Percentiles rank a stretch among this genome's conserved stretches.
Conservation (phyloP, 2,329 filamentous ascomycete species). For the Lasiodiplodia hormozganensis region DNA sequence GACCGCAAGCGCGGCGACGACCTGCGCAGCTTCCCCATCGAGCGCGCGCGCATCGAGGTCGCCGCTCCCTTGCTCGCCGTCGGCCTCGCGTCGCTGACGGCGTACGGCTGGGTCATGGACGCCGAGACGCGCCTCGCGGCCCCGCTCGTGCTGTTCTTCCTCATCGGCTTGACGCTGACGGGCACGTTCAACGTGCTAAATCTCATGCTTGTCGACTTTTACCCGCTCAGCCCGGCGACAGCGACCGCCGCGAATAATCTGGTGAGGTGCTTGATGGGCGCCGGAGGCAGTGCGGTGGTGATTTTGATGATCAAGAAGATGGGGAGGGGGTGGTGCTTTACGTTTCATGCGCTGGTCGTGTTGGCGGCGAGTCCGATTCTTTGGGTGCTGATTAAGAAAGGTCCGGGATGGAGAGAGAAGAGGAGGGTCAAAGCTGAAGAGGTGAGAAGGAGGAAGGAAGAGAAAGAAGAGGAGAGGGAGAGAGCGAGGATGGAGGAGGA, state of each 20-base stretch:
- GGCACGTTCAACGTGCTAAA: slow-evolving; percentile 60
- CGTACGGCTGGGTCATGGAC: slow-evolving; percentile 50
- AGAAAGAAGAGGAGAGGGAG: slow-evolving; percentile 1
- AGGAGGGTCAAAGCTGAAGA: slow-evolving; percentile 43
- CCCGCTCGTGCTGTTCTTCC: slow-evolving; percentile 54
- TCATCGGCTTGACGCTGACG: slow-evolving; percentile 62
- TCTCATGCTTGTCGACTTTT: slow-evolving; percentile 48
- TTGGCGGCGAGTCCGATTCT: slow-evolving; percentile 49
- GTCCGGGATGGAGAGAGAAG: slow-evolving; percentile 53
- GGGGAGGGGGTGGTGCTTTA: slow-evolving; percentile 55
- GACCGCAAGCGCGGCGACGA: slow-evolving; percentile 62
- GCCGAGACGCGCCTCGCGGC: slow-evolving; percentile 42
- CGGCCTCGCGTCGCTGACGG: slow-evolving; percentile 42
- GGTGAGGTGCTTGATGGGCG: slow-evolving; percentile 45
- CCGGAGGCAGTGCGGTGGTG: slow-evolving; percentile 47
- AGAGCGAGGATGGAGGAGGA: not conserved
- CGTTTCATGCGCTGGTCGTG: slow-evolving; percentile 53
- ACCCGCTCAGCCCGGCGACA: slow-evolving; percentile 44
- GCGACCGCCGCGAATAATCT: slow-evolving; percentile 45
- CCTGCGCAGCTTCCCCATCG: slow-evolving; percentile 57
- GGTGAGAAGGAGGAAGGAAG: slow-evolving; percentile 30
- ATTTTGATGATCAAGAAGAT: slow-evolving; percentile 51
- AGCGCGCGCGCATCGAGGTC: slow-evolving; percentile 47
- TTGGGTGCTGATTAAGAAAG: slow-evolving; percentile 48
- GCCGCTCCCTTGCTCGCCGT: slow-evolving; percentile 43